phyloP scores from a whole-genome alignment of 129 eudicot genomes.

The Artemisia argyi region DNA sequence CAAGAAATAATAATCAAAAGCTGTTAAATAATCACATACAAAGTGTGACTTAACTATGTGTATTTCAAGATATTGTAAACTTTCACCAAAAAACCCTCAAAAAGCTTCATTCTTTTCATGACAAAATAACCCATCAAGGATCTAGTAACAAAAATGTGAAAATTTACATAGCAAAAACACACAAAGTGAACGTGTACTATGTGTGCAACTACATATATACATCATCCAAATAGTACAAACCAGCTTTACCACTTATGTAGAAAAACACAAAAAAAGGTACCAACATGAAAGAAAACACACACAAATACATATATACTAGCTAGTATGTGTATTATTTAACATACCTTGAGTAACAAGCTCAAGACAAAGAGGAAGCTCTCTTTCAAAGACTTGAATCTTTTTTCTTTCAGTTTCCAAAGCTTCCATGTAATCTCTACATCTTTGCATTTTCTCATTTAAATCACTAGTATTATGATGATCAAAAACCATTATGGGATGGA shows the following conservation, averaged over 20 bases:
- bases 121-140: slow-evolving; percentile 11
- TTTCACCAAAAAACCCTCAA: not conserved
- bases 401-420: slow-evolving; percentile 72
- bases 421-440: slow-evolving; percentile 57
- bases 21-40: not conserved
- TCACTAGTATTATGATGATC: slow-evolving; percentile 22
- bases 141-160: not conserved
- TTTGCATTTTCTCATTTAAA: slow-evolving; percentile 58
- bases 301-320: not conserved
- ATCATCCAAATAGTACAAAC: slow-evolving; percentile 1
- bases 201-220: not conserved
- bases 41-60: not conserved
- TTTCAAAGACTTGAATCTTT: slow-evolving; percentile 78
- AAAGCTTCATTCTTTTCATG: not conserved
- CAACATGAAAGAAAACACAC: no score
- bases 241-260: not conserved
- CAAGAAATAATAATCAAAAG: no score
- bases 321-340: not conserved
- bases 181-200: slow-evolving; percentile 1
- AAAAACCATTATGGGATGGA: slow-evolving; percentile 29
- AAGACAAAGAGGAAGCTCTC: slow-evolving; percentile 93
- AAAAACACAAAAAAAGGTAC: slow-evolving; percentile 5
- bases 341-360: slow-evolving; percentile 86
- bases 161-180: not conserved
- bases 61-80: not conserved